Evolutionary conservation across 2,329 filamentous ascomycete genomes (phyloP).

Genomic region (Fusarium cyanostomum): DNA sequence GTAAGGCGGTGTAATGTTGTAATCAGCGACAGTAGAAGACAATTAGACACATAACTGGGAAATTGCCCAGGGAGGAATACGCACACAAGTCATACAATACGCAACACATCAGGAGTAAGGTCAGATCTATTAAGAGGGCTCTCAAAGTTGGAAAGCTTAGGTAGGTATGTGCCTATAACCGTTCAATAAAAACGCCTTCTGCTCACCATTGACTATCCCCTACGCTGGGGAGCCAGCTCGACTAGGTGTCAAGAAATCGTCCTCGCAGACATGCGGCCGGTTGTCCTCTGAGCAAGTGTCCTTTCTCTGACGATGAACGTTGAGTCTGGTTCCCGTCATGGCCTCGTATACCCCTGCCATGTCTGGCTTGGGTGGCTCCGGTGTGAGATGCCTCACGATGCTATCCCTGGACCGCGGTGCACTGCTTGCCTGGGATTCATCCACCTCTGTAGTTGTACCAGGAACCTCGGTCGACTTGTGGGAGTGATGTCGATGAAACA

Average conservation of each 20-base stretch:
- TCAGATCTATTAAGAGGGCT: not conserved
- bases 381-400: conserved; percentile 25
- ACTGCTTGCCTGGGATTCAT: not conserved
- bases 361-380: conserved; percentile 30
- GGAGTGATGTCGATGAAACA: conserved; percentile 38
- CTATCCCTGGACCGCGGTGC: conserved; percentile 35
- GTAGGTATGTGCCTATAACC: not conserved
- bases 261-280: conserved; percentile 44
- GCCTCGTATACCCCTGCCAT: conserved; percentile 38
- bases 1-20: conserved; percentile 49
- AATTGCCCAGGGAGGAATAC: too few species aligned
- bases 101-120: too few species aligned
- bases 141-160: conserved; percentile 6
- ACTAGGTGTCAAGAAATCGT: conserved; percentile 34
- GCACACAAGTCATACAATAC: too few species aligned
- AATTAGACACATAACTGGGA: conserved; percentile 7
- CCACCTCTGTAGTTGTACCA: not conserved
- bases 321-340: conserved; percentile 34
- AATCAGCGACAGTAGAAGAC: conserved; percentile 14
- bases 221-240: conserved; percentile 16
- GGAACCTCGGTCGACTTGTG: conserved; percentile 18
- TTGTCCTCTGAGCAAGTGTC: conserved; percentile 48
- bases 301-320: conserved; percentile 12
- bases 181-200: not conserved
- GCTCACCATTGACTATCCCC: not conserved